Evolutionary conservation across 257 asterid species (phyloP), one percentile per base, ranked within the genome.

Genomic region (Hygrophila difformis): DNA sequence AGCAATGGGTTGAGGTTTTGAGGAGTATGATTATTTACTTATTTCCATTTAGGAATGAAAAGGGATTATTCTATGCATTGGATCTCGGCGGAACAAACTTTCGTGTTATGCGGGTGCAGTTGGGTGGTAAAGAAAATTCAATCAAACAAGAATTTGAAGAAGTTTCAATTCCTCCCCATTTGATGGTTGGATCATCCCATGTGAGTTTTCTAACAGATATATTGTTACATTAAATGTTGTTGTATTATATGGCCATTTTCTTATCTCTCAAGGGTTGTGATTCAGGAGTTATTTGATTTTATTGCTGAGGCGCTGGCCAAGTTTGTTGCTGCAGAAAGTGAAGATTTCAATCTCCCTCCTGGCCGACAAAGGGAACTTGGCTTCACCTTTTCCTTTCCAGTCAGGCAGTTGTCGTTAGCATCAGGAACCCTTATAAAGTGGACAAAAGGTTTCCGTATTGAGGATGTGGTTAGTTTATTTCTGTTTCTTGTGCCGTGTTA

Each of bases 71-170:
- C 69, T 88, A 88, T 55, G 95, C 97, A 33, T 63, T 88, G 74
- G 96, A 88, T 68, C 84, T 88, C 24, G 97, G 97, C 1, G 97
- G 97, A 44, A 88, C 96, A 60, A 88, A 88, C 76, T 88, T 84
- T 49, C 84, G 97, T 21, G 93, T 79, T 36, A 67, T 88, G 76
- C 78, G 96, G 31, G 84, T 84, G 39, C 87, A 63, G 45, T 72
- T 88, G 33, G 83, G 89, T 19, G 95, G 93, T 15, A 73, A 63
- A 66, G 86, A 71, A 24, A 71, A 49, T 41, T 33, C 53, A 2
- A 54, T 68, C 58, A 78, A 68, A 3, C 97, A 84, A 52, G 94
- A 89, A 71, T 84, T 89, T 14, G 50, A 79, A 0, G 97, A 84
- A 75, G 96, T 84, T 10, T 81, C 91, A 23, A 79, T 88, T 22